A percentile compares a stretch with the other conserved stretches of the same genome.
These are phyloP conservation scores for Luvunga scandens DNA, from an alignment of 345 rosid genomes.

Conservation along the genomic window DNA sequence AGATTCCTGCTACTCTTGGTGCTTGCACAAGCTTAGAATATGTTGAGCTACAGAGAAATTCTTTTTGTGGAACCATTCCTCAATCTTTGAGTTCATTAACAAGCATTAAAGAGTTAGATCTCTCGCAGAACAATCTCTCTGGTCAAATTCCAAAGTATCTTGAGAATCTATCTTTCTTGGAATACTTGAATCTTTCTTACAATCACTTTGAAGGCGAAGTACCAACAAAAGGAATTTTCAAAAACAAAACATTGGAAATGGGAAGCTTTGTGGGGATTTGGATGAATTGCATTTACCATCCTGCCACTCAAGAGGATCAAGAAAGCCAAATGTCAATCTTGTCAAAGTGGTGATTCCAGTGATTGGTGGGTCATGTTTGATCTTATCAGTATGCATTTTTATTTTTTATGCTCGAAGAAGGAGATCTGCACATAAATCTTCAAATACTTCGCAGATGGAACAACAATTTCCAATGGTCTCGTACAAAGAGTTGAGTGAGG, in stretches of 20 bases:
- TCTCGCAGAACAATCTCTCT: constrained; percentile 14
- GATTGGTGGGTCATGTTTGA: not conserved
- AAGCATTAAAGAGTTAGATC: not conserved
- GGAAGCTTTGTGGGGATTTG: too few relatives aligned
- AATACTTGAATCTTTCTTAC: too few relatives aligned
- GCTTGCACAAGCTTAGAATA: not conserved
- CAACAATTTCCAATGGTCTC: not conserved
- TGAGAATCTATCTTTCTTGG: not conserved
- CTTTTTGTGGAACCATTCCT: constrained; percentile 13
- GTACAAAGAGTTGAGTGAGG: not conserved
- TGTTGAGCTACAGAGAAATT: constrained; percentile 1
- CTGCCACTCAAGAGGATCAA: not conserved
- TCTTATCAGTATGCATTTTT: not conserved
- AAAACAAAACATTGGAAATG: too few relatives aligned
- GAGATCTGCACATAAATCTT: not conserved
- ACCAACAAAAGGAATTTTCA: too few relatives aligned
- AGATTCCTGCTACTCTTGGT: constrained; percentile 13
- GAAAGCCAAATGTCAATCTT: not conserved
- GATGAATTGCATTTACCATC: not conserved
- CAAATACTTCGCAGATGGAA: not conserved
- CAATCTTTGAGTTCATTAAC: constrained; percentile 5
- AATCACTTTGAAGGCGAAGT: too few relatives aligned
- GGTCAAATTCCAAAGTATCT: constrained; percentile 11
- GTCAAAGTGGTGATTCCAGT: not conserved
- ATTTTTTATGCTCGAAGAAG: not conserved